phyloP scores from a whole-genome alignment of 257 asterid genomes.

The Nicotiana otophora region DNA sequence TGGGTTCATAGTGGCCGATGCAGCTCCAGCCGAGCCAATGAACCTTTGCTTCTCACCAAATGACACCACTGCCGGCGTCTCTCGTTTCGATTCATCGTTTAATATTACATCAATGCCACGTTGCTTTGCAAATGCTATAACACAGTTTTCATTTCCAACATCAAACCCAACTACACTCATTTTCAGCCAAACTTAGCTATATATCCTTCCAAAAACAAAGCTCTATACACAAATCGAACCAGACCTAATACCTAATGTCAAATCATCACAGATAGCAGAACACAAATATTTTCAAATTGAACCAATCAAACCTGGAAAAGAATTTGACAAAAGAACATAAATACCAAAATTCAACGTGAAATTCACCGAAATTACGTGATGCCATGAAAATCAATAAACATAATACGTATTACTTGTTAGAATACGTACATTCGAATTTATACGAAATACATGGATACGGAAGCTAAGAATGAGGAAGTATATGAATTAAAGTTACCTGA shows the following conservation, averaged over 20 bases:
- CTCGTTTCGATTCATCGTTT: conserved; percentile 88
- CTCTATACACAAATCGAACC: not conserved
- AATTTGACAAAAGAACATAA: not conserved
- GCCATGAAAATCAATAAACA: not conserved
- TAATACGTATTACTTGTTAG: not conserved
- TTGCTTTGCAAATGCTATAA: conserved; percentile 76
- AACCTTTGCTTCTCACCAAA: conserved; percentile 96
- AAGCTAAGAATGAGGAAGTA: conserved; percentile 18
- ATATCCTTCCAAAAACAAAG: not conserved
- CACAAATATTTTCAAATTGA: not conserved
- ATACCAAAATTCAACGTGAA: not conserved
- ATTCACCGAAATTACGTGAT: not conserved
- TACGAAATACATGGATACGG: conserved; percentile 7
- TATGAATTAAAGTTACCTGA: conserved; percentile 20
- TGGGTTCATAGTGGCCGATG: conserved; percentile 87
- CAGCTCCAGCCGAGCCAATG: conserved; percentile 85
- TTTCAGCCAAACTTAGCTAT: conserved; percentile 25
- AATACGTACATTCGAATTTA: not conserved
- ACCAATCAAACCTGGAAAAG: conserved; percentile 6
- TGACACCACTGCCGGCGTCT: conserved; percentile 82
- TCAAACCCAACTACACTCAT: conserved; percentile 92
- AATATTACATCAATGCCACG: conserved; percentile 81
- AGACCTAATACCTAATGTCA: not conserved
- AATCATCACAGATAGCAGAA: not conserved
- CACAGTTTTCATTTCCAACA: conserved; percentile 93